Conservation (phyloP, 495 filamentous ascomycete species). For the Chaetomidium leptoderma region DNA sequence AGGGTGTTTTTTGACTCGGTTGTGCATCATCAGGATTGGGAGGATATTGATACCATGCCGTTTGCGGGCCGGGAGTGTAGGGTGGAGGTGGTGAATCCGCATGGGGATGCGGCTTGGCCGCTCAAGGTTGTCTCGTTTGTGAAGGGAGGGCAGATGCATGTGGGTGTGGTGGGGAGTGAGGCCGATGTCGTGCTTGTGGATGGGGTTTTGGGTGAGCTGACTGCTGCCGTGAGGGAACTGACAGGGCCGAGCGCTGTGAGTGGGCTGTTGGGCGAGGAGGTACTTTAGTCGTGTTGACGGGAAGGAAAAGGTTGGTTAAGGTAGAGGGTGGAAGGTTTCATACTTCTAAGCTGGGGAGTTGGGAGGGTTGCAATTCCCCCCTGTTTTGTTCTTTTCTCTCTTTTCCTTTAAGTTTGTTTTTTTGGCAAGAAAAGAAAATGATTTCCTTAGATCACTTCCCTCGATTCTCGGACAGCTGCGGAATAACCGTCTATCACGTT, state of each 20-base stretch:
- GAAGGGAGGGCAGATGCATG: constrained; percentile 1
- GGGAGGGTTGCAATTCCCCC: too few relatives aligned
- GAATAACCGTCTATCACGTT: too few relatives aligned
- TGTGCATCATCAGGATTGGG: constrained; percentile 45
- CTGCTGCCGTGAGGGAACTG: background rate
- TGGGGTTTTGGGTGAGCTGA: constrained; percentile 1
- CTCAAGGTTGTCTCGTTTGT: constrained; percentile 15
- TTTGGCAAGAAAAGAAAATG: too few relatives aligned
- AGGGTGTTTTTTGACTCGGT: constrained; percentile 40
- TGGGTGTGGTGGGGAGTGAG: constrained; percentile 11
- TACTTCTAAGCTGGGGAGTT: too few relatives aligned
- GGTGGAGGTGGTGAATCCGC: constrained; percentile 11
- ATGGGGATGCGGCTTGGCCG: constrained; percentile 11
- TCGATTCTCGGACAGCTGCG: too few relatives aligned
- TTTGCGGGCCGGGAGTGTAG: constrained; percentile 21
- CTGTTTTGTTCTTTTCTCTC: too few relatives aligned
- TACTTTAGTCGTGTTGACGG: background rate
- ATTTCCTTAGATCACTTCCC: too few relatives aligned
- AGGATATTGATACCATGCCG: constrained; percentile 38
- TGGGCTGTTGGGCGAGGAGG: background rate
- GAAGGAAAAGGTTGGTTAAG: background rate
- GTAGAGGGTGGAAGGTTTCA: too few relatives aligned
- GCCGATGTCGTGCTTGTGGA: constrained; percentile 3
- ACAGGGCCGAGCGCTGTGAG: too few relatives aligned
- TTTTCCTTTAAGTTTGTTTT: too few relatives aligned